phyloP scores from a whole-genome alignment of 495 filamentous ascomycete genomes.

The Haplographium delicatum region DNA sequence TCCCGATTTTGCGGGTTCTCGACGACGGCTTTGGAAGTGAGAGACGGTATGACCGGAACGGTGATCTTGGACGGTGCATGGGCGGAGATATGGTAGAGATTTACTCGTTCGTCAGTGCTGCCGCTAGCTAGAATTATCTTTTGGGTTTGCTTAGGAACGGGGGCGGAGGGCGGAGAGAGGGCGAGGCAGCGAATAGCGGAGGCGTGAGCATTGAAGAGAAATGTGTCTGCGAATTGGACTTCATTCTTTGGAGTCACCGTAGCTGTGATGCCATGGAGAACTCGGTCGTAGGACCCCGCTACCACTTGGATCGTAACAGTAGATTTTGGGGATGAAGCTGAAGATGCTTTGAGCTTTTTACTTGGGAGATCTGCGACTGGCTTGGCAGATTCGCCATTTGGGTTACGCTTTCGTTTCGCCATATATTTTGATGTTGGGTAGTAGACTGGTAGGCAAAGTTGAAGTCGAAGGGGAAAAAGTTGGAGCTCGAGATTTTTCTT shows the following conservation, averaged over 20 bases:
- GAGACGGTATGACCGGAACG: slow-evolving; percentile 43
- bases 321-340: slow-evolving; percentile 16
- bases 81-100: slow-evolving; percentile 86
- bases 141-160: slow-evolving; percentile 48
- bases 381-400: slow-evolving; percentile 17
- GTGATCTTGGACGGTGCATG: slow-evolving; percentile 46
- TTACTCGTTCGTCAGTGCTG: slow-evolving; percentile 87
- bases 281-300: slow-evolving; percentile 90
- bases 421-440: slow-evolving; percentile 35
- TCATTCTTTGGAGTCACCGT: slow-evolving; percentile 46
- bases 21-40: slow-evolving; percentile 62
- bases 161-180: slow-evolving; percentile 69
- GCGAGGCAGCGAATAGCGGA: slow-evolving; percentile 88
- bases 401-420: slow-evolving; percentile 69
- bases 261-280: slow-evolving; percentile 86
- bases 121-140: slow-evolving; percentile 87
- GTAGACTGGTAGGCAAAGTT: not conserved
- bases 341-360: slow-evolving; percentile 39
- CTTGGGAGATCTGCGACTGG: slow-evolving; percentile 18
- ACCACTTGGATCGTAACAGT: slow-evolving; percentile 74
- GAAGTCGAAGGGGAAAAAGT: not conserved
- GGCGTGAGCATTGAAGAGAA: slow-evolving; percentile 90
- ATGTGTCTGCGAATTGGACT: slow-evolving; percentile 81
- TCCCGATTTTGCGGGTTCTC: slow-evolving; percentile 85
- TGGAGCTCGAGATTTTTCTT: not conserved